Evolutionary conservation across 352 stramenopile genomes (phyloP), one percentile per base, ranked within the genome.

Genomic region (Phytophthora palmivora): DNA sequence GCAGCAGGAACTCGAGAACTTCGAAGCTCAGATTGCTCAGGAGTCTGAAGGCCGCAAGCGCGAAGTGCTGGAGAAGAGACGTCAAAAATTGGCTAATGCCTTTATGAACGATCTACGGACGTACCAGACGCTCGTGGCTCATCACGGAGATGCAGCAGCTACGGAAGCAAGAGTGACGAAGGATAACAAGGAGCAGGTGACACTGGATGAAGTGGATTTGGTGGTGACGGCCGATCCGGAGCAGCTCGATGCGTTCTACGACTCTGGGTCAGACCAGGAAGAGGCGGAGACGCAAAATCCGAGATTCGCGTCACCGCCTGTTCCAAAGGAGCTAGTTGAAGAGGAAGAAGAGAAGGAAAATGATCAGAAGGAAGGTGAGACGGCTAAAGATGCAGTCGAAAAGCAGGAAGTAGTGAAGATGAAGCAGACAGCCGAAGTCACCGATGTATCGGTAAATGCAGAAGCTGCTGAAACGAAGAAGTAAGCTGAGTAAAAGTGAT

Each of bases 41-140:
- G 79, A 92, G 58, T 92, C 89, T 21, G 83, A 93, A 34, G 71
- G 74, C 4, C 74, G 82, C 8, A 87, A 76, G 52, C 71, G 73
- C 11, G 72, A 87, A 54, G 26, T 89, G 18, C 67, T 91, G 12
- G 78, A 91, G 45, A 72, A 73, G 42, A 72, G 79, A 24, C 76
- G 84, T 1, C 64, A 88, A 43, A 72, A 75, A 24, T 59, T 94
- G 14, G 79, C 76, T 9, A 74, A 76, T 15, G 84, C 82, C 12
- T 94, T 95, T 58, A 62, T 76, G 48, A 87, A 91, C 47, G 87
- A 95, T 43, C 67, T 95, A 41, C 74, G 78, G 63, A 91, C 83
- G 30, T 95, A 95, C 59, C 84, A 92, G 65, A 88, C 84, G 50
- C 60, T 94, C 11, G 68, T 89, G 42, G 72, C 69, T 28, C 78